Evolutionary conservation across 495 filamentous ascomycete species (phyloP).

Genomic region (Podospora fimiseda): DNA sequence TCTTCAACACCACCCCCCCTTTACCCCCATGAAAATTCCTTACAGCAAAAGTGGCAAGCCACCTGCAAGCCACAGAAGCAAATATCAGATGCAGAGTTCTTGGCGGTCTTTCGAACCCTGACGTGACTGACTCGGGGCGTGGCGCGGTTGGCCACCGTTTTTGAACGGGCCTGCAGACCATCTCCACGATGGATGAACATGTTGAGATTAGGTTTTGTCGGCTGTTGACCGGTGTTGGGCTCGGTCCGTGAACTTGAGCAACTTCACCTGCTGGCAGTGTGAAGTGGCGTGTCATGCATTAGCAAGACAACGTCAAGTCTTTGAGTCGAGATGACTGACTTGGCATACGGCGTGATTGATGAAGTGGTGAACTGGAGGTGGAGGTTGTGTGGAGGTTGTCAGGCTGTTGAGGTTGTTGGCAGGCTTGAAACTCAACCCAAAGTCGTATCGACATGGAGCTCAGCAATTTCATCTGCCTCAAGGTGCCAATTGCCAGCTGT

Average conservation of each 20-base stretch:
- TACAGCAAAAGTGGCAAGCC: neutral
- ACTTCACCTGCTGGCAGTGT: too few species aligned
- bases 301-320: too few species aligned
- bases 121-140: neutral
- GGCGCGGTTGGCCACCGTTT: neutral
- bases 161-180: too few species aligned
- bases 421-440: neutral
- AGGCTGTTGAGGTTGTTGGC: neutral
- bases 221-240: neutral
- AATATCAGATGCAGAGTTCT: neutral
- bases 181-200: neutral
- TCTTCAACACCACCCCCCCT: too few species aligned
- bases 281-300: too few species aligned
- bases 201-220: neutral
- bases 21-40: conserved; percentile 1
- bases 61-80: neutral
- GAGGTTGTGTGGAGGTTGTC: neutral
- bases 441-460: neutral
- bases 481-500: neutral
- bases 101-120: neutral
- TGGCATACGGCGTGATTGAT: neutral
- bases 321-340: too few species aligned
- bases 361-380: neutral
- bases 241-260: neutral
- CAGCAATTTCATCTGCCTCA: neutral